A percentile compares a stretch with the other conserved stretches of the same genome.
These are phyloP conservation scores for Phytophthora sansomeana DNA, from an alignment of 352 stramenopile species.

Conservation along the genomic window DNA sequence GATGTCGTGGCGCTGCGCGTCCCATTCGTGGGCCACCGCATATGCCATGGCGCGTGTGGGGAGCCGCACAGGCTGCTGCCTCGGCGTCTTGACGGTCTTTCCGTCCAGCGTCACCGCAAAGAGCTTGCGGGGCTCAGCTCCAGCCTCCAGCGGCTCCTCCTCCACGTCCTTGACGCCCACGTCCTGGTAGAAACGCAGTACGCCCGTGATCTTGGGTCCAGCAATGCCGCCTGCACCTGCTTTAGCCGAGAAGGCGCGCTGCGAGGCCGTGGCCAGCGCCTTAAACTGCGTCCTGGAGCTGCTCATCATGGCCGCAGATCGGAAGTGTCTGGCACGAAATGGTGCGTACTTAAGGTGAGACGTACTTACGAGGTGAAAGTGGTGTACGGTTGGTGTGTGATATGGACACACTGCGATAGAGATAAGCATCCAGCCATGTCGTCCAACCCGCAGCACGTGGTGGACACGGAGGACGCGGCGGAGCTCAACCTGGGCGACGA, in stretches of 20 bases:
- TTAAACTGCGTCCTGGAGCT: conserved; percentile 36
- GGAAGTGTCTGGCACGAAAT: conserved; percentile 2
- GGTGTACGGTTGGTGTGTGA: conserved; percentile 9
- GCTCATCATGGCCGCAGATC: conserved; percentile 43
- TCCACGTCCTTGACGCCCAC: conserved; percentile 74
- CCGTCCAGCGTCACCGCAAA: conserved; percentile 84
- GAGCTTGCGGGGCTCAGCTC: conserved; percentile 24
- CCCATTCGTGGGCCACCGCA: conserved; percentile 86
- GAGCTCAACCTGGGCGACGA: conserved; percentile 91
- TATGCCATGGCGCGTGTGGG: conserved; percentile 74
- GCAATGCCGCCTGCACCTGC: conserved; percentile 51
- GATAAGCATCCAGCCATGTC: conserved; percentile 50
- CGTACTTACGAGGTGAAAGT: not conserved
- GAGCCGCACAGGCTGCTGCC: conserved; percentile 66
- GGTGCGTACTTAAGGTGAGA: not conserved
- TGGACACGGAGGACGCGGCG: conserved; percentile 91
- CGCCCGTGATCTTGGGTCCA: conserved; percentile 84
- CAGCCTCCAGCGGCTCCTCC: conserved; percentile 29
- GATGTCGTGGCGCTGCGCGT: conserved; percentile 79
- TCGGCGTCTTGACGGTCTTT: conserved; percentile 83
- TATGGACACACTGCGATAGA: conserved; percentile 4
- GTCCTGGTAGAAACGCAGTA: conserved; percentile 85
- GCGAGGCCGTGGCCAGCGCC: conserved; percentile 27
- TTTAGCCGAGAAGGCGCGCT: conserved; percentile 58
- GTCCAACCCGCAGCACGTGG: conserved; percentile 86